These are phyloP conservation scores for Suhomyces bolitotheri DNA, from an alignment of 1,139 yeast genomes.

Conservation along the genomic window DNA sequence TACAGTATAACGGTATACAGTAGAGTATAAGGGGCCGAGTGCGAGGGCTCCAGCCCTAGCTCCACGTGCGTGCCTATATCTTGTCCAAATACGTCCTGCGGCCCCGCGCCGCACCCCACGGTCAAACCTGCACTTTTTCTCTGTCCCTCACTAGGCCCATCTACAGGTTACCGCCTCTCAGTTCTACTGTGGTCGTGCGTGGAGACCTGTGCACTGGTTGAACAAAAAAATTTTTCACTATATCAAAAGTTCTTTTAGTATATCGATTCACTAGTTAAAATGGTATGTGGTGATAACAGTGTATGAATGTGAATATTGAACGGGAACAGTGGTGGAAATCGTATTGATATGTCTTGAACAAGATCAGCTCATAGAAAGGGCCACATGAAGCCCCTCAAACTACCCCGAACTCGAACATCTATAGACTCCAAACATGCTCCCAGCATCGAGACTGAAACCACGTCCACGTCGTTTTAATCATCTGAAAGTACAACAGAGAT, in stretches of 20 bases:
- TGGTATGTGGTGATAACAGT: conserved; percentile 22
- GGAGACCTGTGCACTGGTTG: conserved; percentile 9
- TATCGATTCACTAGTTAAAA: conserved; percentile 23
- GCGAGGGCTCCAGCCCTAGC: conserved; percentile 15
- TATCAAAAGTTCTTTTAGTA: conserved; percentile 14
- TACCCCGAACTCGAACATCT: too few species aligned
- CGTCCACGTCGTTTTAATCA: too few species aligned
- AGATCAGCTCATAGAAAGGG: too few species aligned
- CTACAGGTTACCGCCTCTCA: conserved; percentile 5
- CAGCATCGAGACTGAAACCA: too few species aligned
- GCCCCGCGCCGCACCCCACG: conserved; percentile 3
- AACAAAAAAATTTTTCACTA: conserved; percentile 19
- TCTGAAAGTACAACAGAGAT: too few species aligned
- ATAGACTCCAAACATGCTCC: too few species aligned
- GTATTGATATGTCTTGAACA: too few species aligned
- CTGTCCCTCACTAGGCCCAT: neutral
- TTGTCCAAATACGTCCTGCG: neutral
- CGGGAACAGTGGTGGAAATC: too few species aligned
- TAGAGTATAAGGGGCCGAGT: too few species aligned
- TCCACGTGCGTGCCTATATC: conserved; percentile 7
- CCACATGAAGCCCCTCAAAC: too few species aligned
- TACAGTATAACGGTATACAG: too few species aligned
- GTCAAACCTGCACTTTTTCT: conserved; percentile 7
- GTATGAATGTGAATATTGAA: conserved; percentile 1
- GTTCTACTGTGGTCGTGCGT: conserved; percentile 11